Evolutionary conservation across 192 early-diverging fungal species (phyloP).

Genomic region (Chytriomyces sp.): DNA sequence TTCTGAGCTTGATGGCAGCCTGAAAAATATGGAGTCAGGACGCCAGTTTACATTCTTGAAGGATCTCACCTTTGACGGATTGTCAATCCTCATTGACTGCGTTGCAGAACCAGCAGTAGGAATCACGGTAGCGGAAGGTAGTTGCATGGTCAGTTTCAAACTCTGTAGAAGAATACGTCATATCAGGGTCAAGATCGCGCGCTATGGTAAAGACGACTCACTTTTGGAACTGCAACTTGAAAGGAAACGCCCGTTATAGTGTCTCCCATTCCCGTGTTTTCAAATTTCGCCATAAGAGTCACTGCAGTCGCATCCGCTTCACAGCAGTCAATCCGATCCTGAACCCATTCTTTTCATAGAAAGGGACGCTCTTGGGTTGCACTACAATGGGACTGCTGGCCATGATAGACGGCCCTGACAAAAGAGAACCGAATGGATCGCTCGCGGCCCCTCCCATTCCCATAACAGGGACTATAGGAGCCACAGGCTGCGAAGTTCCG

Average conservation of each 20-base stretch:
- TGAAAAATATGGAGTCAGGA: constrained; percentile 13
- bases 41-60: not conserved
- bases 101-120: constrained; percentile 62
- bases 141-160: constrained; percentile 82
- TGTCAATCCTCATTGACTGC: constrained; percentile 84
- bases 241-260: constrained; percentile 70
- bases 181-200: not conserved
- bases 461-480: constrained; percentile 38
- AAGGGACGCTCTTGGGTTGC: constrained; percentile 49
- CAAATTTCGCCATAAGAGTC: constrained; percentile 70
- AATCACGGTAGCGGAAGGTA: constrained; percentile 71
- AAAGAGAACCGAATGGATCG: constrained; percentile 65
- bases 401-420: constrained; percentile 51
- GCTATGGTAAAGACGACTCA: constrained; percentile 7
- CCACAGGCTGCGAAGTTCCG: not conserved
- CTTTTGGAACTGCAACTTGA: constrained; percentile 92
- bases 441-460: constrained; percentile 24
- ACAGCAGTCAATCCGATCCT: constrained; percentile 73
- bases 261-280: constrained; percentile 52
- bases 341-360: constrained; percentile 81
- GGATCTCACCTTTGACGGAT: constrained; percentile 65
- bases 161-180: constrained; percentile 38
- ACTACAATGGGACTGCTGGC: constrained; percentile 31
- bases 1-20: constrained; percentile 42
- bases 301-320: constrained; percentile 60